Evolutionary conservation across 306 rosid genomes (phyloP).

Genomic region (Crotalaria pallida): DNA sequence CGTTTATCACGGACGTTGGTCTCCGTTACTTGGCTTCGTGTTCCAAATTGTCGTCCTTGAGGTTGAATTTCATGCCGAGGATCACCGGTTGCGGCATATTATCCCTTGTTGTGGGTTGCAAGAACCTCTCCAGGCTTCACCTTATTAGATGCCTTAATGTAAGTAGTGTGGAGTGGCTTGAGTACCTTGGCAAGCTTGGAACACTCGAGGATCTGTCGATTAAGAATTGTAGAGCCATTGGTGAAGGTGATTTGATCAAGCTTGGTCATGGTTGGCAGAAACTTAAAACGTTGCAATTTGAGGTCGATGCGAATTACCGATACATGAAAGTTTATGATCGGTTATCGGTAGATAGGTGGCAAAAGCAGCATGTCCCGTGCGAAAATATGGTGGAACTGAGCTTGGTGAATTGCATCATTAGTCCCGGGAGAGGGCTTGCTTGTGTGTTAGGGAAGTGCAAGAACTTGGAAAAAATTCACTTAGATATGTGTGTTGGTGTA

Average conservation of each 20-base stretch:
- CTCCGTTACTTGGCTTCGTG: conserved; percentile 62
- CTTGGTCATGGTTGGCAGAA: conserved; percentile 70
- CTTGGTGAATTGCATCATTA: conserved; percentile 82
- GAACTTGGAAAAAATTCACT: conserved; percentile 69
- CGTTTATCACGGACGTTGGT: conserved; percentile 77
- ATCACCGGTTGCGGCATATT: conserved; percentile 80
- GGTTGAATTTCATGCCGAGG: conserved; percentile 70
- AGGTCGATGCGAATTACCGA: conserved; percentile 76
- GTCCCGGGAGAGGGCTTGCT: conserved; percentile 91
- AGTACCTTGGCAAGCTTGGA: conserved; percentile 50
- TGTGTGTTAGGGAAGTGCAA: conserved; percentile 75
- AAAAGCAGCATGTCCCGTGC: conserved; percentile 68
- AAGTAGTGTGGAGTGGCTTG: conserved; percentile 66
- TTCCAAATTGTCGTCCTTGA: conserved; percentile 60
- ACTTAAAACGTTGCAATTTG: conserved; percentile 72
- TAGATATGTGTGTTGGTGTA: conserved; percentile 90
- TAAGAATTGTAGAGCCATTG: conserved; percentile 52
- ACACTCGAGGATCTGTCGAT: conserved; percentile 46
- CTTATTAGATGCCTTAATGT: conserved; percentile 79
- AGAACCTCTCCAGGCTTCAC: conserved; percentile 61
- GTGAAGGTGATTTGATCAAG: conserved; percentile 53
- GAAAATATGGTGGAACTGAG: conserved; percentile 70
- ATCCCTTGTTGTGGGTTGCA: conserved; percentile 80
- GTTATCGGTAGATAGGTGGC: conserved; percentile 79
- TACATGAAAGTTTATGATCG: conserved; percentile 89